Conservation (phyloP, 768 basidiomycete species). For the Rhizopogon vesiculosus region DNA sequence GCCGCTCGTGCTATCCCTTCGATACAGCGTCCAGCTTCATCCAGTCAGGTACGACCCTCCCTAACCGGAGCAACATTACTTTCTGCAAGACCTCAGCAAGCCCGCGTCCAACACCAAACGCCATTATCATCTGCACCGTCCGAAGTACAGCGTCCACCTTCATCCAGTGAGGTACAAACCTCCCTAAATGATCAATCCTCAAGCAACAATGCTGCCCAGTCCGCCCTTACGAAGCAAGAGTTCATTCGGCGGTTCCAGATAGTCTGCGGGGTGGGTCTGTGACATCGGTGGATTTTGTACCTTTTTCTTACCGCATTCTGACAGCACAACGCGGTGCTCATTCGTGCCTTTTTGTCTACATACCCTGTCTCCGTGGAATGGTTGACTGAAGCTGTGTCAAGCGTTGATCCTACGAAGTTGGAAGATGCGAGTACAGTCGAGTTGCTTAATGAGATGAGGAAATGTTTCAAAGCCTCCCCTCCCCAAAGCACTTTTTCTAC, state of each 20-base stretch:
- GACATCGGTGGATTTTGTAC: background rate
- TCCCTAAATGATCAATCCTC: background rate
- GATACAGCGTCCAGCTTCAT: background rate
- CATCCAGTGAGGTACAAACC: background rate
- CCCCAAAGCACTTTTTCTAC: background rate
- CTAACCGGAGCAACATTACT: background rate
- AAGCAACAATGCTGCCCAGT: background rate
- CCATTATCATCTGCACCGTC: background rate
- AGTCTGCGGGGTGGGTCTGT: slow-evolving; percentile 14
- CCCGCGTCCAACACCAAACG: background rate
- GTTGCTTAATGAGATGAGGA: background rate
- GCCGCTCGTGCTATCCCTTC: background rate
- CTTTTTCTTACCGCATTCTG: too few relatives aligned
- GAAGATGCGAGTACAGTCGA: background rate
- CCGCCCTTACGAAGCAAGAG: slow-evolving; percentile 5
- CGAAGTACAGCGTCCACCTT: background rate
- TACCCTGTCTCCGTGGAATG: background rate
- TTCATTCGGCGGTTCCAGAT: slow-evolving; percentile 19
- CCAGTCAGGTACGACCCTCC: background rate
- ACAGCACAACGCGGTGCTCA: background rate
- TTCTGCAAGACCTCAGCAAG: background rate
- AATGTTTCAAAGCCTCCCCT: background rate
- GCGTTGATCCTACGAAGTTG: background rate
- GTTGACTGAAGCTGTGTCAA: background rate
- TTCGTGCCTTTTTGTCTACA: background rate